A percentile compares a stretch with the other conserved stretches of the same genome.
Evolutionary conservation across 1,284 basidiomycete species (phyloP).

Genomic region (Cryptococcus sp.): DNA sequence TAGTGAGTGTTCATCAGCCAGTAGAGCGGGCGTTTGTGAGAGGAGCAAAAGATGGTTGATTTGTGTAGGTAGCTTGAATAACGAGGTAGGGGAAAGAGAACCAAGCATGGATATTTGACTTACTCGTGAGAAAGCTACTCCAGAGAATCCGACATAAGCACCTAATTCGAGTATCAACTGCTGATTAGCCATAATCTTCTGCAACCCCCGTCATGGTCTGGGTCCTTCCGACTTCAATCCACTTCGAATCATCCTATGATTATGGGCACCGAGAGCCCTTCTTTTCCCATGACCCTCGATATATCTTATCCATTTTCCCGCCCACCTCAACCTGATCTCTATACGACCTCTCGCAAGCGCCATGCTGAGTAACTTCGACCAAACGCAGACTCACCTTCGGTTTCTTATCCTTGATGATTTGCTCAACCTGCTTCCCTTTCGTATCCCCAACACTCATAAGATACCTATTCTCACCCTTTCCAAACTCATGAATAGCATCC

Average conservation of each 20-base stretch:
- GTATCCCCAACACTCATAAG: conserved; percentile 42
- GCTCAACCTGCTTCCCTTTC: conserved; percentile 35
- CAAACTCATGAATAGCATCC: conserved; percentile 41
- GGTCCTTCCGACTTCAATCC: too few species aligned
- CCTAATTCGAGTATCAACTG: conserved; percentile 39
- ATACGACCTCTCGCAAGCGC: too few species aligned
- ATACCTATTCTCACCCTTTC: conserved; percentile 37
- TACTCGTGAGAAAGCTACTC: conserved; percentile 37
- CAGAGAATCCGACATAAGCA: conserved; percentile 39
- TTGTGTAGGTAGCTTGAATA: not conserved
- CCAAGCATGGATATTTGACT: conserved; percentile 8
- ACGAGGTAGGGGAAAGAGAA: not conserved
- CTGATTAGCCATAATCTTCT: conserved; percentile 1
- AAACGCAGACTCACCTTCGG: conserved; percentile 30
- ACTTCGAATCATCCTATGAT: too few species aligned
- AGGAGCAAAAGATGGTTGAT: not conserved
- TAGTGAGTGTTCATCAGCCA: not conserved
- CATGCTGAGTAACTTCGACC: not conserved
- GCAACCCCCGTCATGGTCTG: too few species aligned
- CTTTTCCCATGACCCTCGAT: too few species aligned
- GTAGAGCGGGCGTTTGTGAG: not conserved
- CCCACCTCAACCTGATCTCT: too few species aligned
- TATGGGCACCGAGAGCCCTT: too few species aligned
- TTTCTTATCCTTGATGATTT: conserved; percentile 28
- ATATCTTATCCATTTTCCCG: too few species aligned